Conservation (phyloP, 495 filamentous ascomycete species). For the Parathielavia appendiculata region DNA sequence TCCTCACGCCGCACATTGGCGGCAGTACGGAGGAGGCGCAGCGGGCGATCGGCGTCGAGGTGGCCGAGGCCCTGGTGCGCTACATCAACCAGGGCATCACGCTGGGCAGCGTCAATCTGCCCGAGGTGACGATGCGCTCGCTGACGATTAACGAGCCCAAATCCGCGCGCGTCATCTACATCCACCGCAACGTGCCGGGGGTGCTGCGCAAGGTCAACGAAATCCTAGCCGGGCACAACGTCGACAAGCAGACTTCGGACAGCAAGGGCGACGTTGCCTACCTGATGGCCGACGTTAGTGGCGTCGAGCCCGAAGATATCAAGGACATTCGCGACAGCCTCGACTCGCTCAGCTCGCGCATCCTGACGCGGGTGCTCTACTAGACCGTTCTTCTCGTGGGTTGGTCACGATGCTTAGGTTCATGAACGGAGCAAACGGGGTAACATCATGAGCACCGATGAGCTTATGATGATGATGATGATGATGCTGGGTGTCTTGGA, state of each 20-base stretch:
- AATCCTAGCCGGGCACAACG: conserved; percentile 89
- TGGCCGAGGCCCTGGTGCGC: conserved; percentile 74
- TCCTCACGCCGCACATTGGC: conserved; percentile 93
- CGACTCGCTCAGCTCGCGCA: conserved; percentile 74
- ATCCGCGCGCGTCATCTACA: conserved; percentile 87
- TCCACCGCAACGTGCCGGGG: conserved; percentile 92
- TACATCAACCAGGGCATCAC: conserved; percentile 94
- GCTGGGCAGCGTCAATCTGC: conserved; percentile 88
- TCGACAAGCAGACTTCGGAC: conserved; percentile 97
- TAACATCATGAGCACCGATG: not conserved
- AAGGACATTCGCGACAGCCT: conserved; percentile 78
- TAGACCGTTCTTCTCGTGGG: conserved; percentile 40
- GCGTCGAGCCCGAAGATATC: conserved; percentile 73
- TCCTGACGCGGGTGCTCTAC: conserved; percentile 84
- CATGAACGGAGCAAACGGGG: conserved; percentile 3
- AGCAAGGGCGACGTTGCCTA: conserved; percentile 92
- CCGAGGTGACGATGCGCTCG: conserved; percentile 82
- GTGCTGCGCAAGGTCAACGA: conserved; percentile 91
- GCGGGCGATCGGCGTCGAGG: conserved; percentile 91
- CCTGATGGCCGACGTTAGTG: conserved; percentile 94
- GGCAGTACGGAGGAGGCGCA: conserved; percentile 98
- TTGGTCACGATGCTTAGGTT: not conserved
- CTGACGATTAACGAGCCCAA: conserved; percentile 82
- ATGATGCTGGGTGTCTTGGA: conserved; percentile 20
- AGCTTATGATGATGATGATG: not conserved